Conservation (phyloP, 768 basidiomycete genomes). For the Trametes maxima region DNA sequence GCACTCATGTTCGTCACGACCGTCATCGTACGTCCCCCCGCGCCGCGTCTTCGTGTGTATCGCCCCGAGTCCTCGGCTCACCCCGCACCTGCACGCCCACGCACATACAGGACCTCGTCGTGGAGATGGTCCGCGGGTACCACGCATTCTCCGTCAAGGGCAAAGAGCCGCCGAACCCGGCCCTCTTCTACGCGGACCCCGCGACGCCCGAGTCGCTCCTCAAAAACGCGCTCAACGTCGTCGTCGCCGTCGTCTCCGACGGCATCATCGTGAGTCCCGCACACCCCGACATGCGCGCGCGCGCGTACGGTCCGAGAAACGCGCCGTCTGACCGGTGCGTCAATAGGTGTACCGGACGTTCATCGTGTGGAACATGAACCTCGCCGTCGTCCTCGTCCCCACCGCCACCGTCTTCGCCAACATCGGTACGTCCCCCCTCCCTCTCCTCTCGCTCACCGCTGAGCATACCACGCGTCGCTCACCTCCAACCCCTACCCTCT, state of each 20-base stretch:
- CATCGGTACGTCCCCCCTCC: not conserved
- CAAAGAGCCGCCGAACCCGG: not conserved
- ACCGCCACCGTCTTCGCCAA: not conserved
- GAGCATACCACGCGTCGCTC: too few relatives aligned
- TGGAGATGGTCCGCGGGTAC: slow-evolving; percentile 8
- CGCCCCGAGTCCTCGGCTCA: too few relatives aligned
- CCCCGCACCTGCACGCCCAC: too few relatives aligned
- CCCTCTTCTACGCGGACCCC: slow-evolving; percentile 1
- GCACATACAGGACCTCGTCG: slow-evolving; percentile 7
- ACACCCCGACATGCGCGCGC: not conserved
- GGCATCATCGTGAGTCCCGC: slow-evolving; percentile 2
- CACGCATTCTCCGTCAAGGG: not conserved
- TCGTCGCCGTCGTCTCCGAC: slow-evolving; percentile 6
- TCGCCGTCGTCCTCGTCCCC: not conserved
- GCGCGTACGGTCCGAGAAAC: too few relatives aligned
- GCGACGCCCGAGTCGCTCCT: slow-evolving; percentile 3
- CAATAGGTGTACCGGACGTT: slow-evolving; percentile 13
- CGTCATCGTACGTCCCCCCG: not conserved
- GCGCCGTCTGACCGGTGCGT: too few relatives aligned
- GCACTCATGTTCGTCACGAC: slow-evolving; percentile 1
- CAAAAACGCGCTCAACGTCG: slow-evolving; percentile 8
- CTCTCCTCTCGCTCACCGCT: too few relatives aligned
- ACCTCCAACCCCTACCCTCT: not conserved
- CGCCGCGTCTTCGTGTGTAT: not conserved
- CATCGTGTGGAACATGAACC: slow-evolving; percentile 7